phyloP scores from a whole-genome alignment of 345 rosid species.

The Cardiospermum halicacabum region DNA sequence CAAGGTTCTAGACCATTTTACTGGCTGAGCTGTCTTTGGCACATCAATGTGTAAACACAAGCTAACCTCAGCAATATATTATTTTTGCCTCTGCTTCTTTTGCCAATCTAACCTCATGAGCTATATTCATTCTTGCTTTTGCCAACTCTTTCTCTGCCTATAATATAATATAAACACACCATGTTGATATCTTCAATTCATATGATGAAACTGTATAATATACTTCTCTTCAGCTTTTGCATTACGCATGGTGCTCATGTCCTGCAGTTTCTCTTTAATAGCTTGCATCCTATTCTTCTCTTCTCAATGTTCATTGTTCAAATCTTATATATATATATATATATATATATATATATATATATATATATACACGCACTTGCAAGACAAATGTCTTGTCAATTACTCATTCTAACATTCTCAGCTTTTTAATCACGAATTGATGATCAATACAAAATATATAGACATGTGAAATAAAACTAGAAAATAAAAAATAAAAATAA shows the following conservation, averaged over 20 bases:
- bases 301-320: no score
- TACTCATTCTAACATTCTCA: background rate
- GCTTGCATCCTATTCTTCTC: conserved; percentile 37
- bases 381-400: background rate
- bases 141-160: conserved; percentile 44
- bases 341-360: no score
- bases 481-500: no score
- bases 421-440: background rate
- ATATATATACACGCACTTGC: no score
- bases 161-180: background rate
- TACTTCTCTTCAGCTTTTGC: conserved; percentile 48
- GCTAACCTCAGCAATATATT: no score
- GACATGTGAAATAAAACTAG: no score
- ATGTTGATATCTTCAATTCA: no score
- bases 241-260: conserved; percentile 33
- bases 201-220: no score
- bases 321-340: no score
- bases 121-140: conserved; percentile 38
- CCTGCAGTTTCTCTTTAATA: conserved; percentile 42
- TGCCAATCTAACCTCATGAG: conserved; percentile 52
- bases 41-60: no score
- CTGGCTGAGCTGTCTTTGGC: no score
- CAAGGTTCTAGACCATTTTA: background rate
- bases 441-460: no score
- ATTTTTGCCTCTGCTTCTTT: conserved; percentile 50